Percentiles rank a stretch among this genome's conserved stretches.
Conservation (phyloP, 768 basidiomycete species). For the Pleurotus pulmonarius region DNA sequence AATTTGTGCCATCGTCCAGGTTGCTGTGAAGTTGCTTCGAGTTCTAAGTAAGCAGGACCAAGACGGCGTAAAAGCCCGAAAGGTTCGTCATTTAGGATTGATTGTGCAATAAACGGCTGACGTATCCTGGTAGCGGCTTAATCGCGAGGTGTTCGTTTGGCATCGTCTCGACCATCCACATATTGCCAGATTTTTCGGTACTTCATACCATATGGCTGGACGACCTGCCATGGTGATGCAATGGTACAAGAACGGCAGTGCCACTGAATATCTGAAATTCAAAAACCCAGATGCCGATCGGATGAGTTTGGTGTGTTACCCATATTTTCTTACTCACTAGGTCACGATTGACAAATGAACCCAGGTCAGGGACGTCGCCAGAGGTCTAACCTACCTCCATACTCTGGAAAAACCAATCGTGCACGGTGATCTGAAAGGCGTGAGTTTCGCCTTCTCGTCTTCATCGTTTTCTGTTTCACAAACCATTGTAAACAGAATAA, state of each 20-base stretch:
- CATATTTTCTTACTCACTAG: background rate
- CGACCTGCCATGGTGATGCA: conserved; percentile 35
- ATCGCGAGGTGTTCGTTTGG: conserved; percentile 37
- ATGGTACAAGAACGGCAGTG: conserved; percentile 31
- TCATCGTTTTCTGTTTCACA: background rate
- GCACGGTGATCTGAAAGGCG: conserved; percentile 42
- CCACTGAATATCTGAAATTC: conserved; percentile 16
- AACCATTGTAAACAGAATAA: conserved; percentile 22
- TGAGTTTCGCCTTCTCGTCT: conserved; percentile 15
- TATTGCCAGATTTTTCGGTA: conserved; percentile 37
- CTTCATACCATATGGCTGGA: conserved; percentile 27
- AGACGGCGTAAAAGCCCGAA: conserved; percentile 15
- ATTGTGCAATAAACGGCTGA: background rate
- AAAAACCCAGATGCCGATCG: conserved; percentile 12
- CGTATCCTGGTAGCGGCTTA: conserved; percentile 29
- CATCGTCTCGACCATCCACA: conserved; percentile 35
- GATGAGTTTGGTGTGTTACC: conserved; percentile 14
- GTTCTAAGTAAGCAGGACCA: conserved; percentile 16
- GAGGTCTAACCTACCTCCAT: conserved; percentile 35
- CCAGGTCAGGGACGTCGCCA: conserved; percentile 34
- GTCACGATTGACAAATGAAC: background rate
- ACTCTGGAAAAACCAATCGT: conserved; percentile 32
- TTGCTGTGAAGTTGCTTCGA: conserved; percentile 22
- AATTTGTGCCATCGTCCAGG: conserved; percentile 9
- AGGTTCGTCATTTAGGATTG: conserved; percentile 8